A percentile compares a stretch with the other conserved stretches of the same genome.
Conservation (phyloP, 352 stramenopile species). For the Phytophthora vignae region DNA sequence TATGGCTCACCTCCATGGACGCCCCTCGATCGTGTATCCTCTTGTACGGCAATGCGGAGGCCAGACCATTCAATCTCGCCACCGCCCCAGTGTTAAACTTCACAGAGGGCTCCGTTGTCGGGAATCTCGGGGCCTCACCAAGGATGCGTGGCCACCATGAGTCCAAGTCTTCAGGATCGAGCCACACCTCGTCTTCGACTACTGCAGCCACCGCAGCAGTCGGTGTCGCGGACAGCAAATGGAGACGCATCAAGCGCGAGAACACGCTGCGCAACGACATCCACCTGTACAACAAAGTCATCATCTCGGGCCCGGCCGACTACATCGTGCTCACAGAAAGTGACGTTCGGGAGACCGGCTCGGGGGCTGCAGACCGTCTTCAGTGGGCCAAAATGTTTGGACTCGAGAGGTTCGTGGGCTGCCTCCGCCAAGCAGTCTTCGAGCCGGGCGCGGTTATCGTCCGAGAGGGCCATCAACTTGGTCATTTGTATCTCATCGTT, state of each 20-base stretch:
- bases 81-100: slow-evolving; percentile 41
- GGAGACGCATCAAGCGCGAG: slow-evolving; percentile 50
- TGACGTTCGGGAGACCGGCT: slow-evolving; percentile 43
- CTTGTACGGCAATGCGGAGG: slow-evolving; percentile 50
- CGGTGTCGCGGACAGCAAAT: slow-evolving; percentile 36
- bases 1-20: slow-evolving; percentile 53
- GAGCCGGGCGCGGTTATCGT: slow-evolving; percentile 41
- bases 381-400: slow-evolving; percentile 48
- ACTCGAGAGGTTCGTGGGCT: slow-evolving; percentile 44
- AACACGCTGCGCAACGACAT: slow-evolving; percentile 39
- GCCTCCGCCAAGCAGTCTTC: slow-evolving; percentile 43
- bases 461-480: slow-evolving; percentile 38
- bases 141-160: not conserved
- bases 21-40: slow-evolving; percentile 47
- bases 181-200: slow-evolving; percentile 9
- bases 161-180: not conserved
- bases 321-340: slow-evolving; percentile 49
- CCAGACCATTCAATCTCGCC: slow-evolving; percentile 42
- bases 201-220: not conserved
- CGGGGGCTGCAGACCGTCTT: slow-evolving; percentile 39
- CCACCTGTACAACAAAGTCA: slow-evolving; percentile 51
- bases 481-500: slow-evolving; percentile 43
- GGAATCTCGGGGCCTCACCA: slow-evolving; percentile 38
- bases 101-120: slow-evolving; percentile 49
- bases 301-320: slow-evolving; percentile 48